phyloP scores from a whole-genome alignment of 1,139 yeast species.

The Blastobotrys arbuscula region DNA sequence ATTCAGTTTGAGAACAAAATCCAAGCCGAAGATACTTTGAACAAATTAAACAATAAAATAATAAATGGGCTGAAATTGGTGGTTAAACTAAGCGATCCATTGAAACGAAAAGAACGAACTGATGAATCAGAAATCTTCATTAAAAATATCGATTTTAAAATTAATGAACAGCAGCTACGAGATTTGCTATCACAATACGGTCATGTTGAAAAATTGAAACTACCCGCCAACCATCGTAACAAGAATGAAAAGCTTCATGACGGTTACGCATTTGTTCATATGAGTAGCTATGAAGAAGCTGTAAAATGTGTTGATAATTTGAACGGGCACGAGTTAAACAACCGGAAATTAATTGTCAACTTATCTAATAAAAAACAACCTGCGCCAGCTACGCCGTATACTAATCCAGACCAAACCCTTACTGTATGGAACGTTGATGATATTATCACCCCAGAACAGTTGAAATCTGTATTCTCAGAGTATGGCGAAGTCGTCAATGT shows the following conservation, averaged over 20 bases:
- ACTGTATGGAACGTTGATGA: conserved; percentile 27
- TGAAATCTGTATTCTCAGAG: conserved; percentile 32
- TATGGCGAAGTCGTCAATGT: conserved; percentile 42
- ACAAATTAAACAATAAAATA: conserved; percentile 36
- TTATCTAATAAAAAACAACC: conserved; percentile 13
- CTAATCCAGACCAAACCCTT: conserved; percentile 17
- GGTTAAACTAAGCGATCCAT: conserved; percentile 57
- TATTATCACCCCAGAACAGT: conserved; percentile 25
- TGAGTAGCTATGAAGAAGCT: conserved; percentile 29
- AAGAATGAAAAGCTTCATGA: conserved; percentile 25
- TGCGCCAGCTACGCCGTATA: background rate
- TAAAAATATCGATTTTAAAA: conserved; percentile 45
- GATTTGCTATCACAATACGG: conserved; percentile 41
- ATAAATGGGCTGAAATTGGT: conserved; percentile 34
- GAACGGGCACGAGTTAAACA: conserved; percentile 21
- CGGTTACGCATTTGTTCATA: conserved; percentile 35
- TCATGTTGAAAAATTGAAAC: conserved; percentile 39
- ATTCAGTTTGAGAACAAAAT: conserved; percentile 49
- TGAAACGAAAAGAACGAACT: conserved; percentile 15
- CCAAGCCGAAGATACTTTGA: conserved; percentile 47
- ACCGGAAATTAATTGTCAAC: conserved; percentile 22
- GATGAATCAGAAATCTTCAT: conserved; percentile 39
- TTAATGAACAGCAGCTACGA: conserved; percentile 25
- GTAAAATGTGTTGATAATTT: conserved; percentile 8
- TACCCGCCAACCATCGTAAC: conserved; percentile 19